Evolutionary conservation across 345 rosid species (phyloP).

Genomic region (Populus pruinosa): DNA sequence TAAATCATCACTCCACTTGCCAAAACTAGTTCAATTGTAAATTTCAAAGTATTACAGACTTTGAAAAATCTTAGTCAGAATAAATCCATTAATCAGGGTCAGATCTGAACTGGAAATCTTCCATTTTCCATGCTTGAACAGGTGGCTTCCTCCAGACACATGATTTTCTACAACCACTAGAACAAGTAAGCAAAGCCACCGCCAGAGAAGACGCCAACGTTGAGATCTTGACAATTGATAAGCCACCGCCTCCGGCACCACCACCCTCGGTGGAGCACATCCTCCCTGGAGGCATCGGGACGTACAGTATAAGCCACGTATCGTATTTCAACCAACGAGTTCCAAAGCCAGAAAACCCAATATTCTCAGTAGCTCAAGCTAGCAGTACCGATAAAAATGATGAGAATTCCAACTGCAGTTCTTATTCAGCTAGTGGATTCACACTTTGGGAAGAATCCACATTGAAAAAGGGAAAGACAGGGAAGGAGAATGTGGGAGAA

Average conservation of each 20-base stretch:
- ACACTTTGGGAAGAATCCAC: constrained; percentile 79
- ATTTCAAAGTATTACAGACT: not conserved
- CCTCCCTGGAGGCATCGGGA: constrained; percentile 94
- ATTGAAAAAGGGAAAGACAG: constrained; percentile 79
- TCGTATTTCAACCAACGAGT: constrained; percentile 54
- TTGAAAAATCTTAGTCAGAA: not conserved
- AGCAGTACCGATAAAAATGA: constrained; percentile 60
- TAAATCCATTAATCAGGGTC: too few species aligned
- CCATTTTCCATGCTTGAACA: constrained; percentile 18
- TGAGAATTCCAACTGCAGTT: constrained; percentile 77
- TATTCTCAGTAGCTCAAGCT: constrained; percentile 43
- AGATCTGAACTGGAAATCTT: not conserved
- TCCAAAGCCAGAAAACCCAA: constrained; percentile 67
- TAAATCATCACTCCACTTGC: not conserved
- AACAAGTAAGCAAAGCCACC: constrained; percentile 41
- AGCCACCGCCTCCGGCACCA: constrained; percentile 57
- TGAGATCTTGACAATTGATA: constrained; percentile 43
- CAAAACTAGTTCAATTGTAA: not conserved
- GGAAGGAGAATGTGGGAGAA: constrained; percentile 74
- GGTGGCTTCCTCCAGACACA: constrained; percentile 66
- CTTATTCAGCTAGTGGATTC: constrained; percentile 76
- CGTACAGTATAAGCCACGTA: constrained; percentile 73
- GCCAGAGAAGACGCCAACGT: constrained; percentile 50
- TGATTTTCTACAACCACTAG: constrained; percentile 74
- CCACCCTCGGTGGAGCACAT: constrained; percentile 53